Evolutionary conservation across 2,329 filamentous ascomycete species (phyloP), one percentile per base, ranked within the genome.

Genomic region (Phialophora macrospora): DNA sequence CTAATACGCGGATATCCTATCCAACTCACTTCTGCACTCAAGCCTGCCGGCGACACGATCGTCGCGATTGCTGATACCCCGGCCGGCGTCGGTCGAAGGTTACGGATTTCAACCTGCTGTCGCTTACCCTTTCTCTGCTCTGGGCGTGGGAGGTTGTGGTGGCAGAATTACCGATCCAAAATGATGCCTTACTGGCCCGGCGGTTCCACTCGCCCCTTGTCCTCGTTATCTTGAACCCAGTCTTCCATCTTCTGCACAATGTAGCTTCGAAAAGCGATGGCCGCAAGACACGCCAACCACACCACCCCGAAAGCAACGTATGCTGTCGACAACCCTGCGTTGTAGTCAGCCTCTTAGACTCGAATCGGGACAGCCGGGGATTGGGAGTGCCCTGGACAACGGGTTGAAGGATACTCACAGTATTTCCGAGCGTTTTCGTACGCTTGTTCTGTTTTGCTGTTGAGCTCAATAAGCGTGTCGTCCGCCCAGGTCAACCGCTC

Each of bases 21-120:
- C n/a, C n/a, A n/a, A 79, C 54, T 74, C 75, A 80, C 64, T 72
- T 82, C 73, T 0, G 67, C 62, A 0, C 81, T 81, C 69, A 73
- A 60, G 68, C 1, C 78, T 82, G 0, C 85, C 83, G 0, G 79
- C 0, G 79, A 77, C 1, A 82, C 81, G 65, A 75, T 82, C 71
- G 74, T 82, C 20, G 17, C 17, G 17, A n/a, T 3, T 8, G 5
- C 17, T n/a, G n/a, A n/a, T n/a, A n/a, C 75, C 22, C 60, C 78
- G 14, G 80, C 81, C 63, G 71, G 72, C 26, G 71, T 22, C 30
- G 7, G 32, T 52, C 28, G 24, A 30, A 64, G n/a, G 52, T 58
- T 11, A 12, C 30, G 9, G 57, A 67, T 30, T 80, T 73, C 64
- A 80, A 75, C 60, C 59, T 80, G 73, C 64, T 80, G 75, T 60